Evolutionary conservation across 2,329 filamentous ascomycete species (phyloP).

Genomic region (Aspergillus uvarum): DNA sequence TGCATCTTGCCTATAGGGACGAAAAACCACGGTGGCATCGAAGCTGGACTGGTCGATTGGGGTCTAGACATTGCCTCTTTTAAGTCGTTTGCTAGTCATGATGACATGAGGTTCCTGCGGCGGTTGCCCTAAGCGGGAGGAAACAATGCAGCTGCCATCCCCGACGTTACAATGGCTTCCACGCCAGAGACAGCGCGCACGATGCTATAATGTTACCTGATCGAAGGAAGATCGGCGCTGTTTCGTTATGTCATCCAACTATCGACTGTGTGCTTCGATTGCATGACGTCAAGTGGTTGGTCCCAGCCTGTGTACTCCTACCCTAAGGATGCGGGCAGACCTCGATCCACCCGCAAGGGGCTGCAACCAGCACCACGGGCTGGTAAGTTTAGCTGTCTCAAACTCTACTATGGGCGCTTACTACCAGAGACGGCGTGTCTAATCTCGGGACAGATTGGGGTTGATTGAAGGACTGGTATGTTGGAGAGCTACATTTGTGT

Average conservation of each 20-base stretch:
- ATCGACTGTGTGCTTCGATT: not conserved
- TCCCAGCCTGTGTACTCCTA: not conserved
- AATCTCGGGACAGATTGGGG: not conserved
- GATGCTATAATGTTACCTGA: not conserved
- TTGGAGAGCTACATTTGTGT: not conserved
- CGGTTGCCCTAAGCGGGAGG: not conserved
- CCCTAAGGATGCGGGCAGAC: not conserved
- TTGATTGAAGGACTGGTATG: not conserved
- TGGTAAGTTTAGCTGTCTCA: not conserved
- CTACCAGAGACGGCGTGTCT: not conserved
- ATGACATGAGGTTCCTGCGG: not conserved
- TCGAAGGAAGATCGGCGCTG: not conserved
- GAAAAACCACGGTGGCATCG: not conserved
- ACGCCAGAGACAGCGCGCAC: not conserved
- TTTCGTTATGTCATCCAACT: not conserved
- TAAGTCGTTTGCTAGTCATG: not conserved
- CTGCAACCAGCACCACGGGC: not conserved
- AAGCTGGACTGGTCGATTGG: not conserved
- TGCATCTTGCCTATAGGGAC: not conserved
- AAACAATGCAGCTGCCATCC: not conserved
- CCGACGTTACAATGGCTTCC: not conserved
- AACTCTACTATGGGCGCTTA: not conserved
- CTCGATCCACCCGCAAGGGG: not conserved
- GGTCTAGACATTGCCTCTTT: not conserved
- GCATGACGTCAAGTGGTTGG: not conserved